Base-by-base conservation (phyloP, 139 green algal genomes). In the Chlorella vulgaris region DNA sequence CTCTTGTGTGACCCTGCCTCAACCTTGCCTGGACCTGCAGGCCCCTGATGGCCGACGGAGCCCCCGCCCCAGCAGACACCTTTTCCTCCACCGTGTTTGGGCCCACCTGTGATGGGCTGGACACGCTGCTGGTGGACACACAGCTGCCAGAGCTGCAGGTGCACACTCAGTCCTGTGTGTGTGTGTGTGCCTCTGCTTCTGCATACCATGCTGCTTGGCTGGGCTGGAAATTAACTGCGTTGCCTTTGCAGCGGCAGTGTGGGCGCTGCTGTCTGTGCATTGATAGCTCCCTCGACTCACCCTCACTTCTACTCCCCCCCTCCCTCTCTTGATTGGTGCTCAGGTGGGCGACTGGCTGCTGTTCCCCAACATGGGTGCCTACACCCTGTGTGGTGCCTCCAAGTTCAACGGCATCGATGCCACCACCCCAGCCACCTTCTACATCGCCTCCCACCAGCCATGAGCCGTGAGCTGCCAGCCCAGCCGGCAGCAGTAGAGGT, bases 321-420 rank as follows among this genome's bases (percentile, higher is more conserved):
- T 71, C 19, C 33, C 24, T 2, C 28, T 97, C 65, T 91, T 91
- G 2, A 65, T 91, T 76, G 80, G 96, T 61, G 83, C 85, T 26
- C 73, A 87, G 42, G 89, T 92, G 53, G 96, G 96, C n/a, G 96
- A 99, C 86, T 99, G 93, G 92, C 86, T 99, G 63, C 81, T 95
- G 60, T 99, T 98, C 86, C 86, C 92, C 33, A 88, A 92, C 76
- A 95, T 97, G 76, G 96, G 96, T 35, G 96, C 96, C 4, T 99
- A 99, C 90, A 98, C 95, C 1, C 81, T 95, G 1, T 90, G 92
- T 26, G 96, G 93, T 28, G 95, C 93, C 3, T 95, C 87, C 69
- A 88, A 94, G 82, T 97, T 96, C 84, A 97, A 96, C 78, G 94
- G 88, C 66, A 88, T 94, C 51, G 78, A 86, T 47, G 81, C 82